phyloP scores from a whole-genome alignment of 306 rosid genomes.

The Quercus rubra region DNA sequence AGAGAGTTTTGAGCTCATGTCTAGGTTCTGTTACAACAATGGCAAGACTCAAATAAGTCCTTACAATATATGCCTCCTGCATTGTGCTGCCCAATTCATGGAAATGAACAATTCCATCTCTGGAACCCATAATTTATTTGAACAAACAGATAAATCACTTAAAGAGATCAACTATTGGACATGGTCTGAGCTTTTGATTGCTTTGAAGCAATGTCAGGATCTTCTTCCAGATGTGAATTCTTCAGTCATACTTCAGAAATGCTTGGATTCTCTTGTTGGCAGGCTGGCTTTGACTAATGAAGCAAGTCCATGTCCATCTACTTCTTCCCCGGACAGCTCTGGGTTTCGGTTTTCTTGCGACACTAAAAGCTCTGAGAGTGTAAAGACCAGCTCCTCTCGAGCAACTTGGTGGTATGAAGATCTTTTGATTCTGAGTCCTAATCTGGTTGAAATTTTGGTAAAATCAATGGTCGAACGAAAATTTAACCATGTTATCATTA shows the following conservation, averaged over 20 bases:
- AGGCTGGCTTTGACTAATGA: conserved; percentile 59
- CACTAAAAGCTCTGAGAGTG: conserved; percentile 79
- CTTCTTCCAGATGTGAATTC: conserved; percentile 28
- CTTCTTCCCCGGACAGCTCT: conserved; percentile 78
- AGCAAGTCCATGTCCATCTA: conserved; percentile 79
- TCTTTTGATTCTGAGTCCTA: conserved; percentile 59
- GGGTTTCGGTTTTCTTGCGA: conserved; percentile 79
- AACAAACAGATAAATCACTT: conserved; percentile 59
- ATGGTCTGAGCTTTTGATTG: conserved; percentile 73
- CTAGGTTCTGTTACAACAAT: conserved; percentile 69
- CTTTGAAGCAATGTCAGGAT: conserved; percentile 62
- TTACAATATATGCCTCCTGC: conserved; percentile 52
- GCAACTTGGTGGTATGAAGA: conserved; percentile 92
- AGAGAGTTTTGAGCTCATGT: conserved; percentile 75
- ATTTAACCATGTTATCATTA: conserved; percentile 54
- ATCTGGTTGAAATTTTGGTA: conserved; percentile 47
- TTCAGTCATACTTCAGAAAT: conserved; percentile 47
- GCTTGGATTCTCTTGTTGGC: conserved; percentile 59
- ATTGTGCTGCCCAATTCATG: conserved; percentile 75
- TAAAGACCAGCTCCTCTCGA: conserved; percentile 52
- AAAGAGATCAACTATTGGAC: conserved; percentile 71
- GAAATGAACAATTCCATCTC: conserved; percentile 64
- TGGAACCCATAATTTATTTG: conserved; percentile 42
- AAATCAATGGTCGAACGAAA: conserved; percentile 55
- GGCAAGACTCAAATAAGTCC: conserved; percentile 53